Base-by-base conservation (phyloP, 2,329 filamentous ascomycete species). In the Phoma sp. region DNA sequence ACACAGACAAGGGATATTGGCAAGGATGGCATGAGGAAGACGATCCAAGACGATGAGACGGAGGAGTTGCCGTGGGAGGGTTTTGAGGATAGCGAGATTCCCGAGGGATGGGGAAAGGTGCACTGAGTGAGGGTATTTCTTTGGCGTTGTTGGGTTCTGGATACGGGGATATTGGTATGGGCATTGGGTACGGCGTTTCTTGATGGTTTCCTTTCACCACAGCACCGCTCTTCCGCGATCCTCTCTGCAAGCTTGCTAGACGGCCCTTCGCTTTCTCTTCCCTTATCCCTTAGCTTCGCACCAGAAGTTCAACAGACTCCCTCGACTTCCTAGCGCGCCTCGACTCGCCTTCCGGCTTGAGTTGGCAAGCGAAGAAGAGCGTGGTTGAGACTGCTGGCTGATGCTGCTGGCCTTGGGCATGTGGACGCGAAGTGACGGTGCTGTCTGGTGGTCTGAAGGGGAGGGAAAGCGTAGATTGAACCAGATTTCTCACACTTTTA, bases 61-160 rank as follows among this genome's bases (percentile, higher is more conserved):
- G 71, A 74, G 13, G 73, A 75, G 47, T 60, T 76, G 58, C 74
- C 74, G 0, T 77, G 74, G 74, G 73, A 76, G 33, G 74, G 74
- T 0, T 74, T 76, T 43, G 73, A 71, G 25, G 72, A 73, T 12
- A 53, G 54, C 21, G 43, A 52, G 27, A 48, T 57, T 10, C 54
- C 54, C 31, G 47, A 57, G 43, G 54, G 47, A 6, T 57, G 48
- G 49, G 54, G 54, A 3, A 39, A 22, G 3, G 43, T 57, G 29
- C 43, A 52, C 31, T 57, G 19, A 49, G 24, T 22, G 21, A 31
- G 2, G 17, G 9, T 43, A 8, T n/a, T 27, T 27, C 9, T 19
- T 22, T 35, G 53, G 54, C 44, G 31, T 36, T 51, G 24, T 57
- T 48, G n/a, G 43, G 25, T 27, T 37, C 17, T 43, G 32, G 44